Conservation (phyloP, 2,329 filamentous ascomycete species). For the Diplodia intermedia region DNA sequence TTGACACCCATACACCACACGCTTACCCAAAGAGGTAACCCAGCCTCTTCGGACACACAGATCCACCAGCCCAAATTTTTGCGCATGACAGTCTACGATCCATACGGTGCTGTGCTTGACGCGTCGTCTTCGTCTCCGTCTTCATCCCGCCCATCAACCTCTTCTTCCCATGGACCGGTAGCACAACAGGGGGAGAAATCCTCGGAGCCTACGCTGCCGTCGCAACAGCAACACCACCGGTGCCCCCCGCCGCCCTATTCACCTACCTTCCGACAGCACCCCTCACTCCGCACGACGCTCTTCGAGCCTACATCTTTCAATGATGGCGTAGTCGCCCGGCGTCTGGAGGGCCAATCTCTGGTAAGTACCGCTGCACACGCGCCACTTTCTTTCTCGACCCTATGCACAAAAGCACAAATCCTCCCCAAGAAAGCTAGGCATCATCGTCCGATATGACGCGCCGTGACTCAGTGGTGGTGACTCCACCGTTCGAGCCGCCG, state of each 20-base stretch:
- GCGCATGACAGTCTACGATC: conserved; percentile 31
- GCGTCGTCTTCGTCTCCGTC: conserved; percentile 15
- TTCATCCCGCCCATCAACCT: conserved; percentile 9
- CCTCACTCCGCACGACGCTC: conserved; percentile 24
- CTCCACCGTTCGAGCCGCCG: neutral
- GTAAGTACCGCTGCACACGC: neutral
- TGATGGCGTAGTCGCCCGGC: conserved; percentile 6
- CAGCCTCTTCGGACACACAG: neutral
- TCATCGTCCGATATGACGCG: neutral
- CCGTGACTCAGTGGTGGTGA: neutral
- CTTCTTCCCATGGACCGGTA: conserved; percentile 8
- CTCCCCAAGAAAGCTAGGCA: neutral
- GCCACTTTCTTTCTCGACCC: neutral
- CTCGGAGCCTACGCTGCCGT: neutral
- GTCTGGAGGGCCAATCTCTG: conserved; percentile 5
- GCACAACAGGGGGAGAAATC: conserved; percentile 3
- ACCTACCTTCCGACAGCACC: conserved; percentile 17
- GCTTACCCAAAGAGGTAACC: conserved; percentile 1
- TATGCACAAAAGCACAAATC: neutral
- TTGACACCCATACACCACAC: neutral
- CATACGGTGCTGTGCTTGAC: conserved; percentile 24
- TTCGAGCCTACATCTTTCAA: conserved; percentile 26
- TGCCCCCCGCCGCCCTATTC: conserved; percentile 15
- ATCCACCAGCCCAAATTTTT: neutral
- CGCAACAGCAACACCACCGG: neutral